A percentile compares a stretch with the other conserved stretches of the same genome.
These are phyloP conservation scores for Pestalotiopsis sp. DNA, from an alignment of 2,329 filamentous ascomycete species.

Conservation along the genomic window DNA sequence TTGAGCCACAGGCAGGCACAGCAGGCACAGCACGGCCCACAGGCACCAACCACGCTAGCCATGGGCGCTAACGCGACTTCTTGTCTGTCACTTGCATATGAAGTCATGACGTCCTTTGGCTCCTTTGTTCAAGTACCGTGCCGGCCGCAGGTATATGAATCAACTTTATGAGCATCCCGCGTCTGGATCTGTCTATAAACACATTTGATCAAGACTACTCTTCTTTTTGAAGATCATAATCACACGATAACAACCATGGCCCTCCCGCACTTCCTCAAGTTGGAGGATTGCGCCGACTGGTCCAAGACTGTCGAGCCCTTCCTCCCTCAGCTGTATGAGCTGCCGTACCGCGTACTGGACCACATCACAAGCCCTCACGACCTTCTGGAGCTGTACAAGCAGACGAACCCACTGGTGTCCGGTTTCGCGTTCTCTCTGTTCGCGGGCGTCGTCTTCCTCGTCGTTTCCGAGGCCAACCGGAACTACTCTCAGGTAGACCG, in stretches of 20 bases:
- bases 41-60: neutral
- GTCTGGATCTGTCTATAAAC: neutral
- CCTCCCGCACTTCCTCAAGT: constrained; percentile 69
- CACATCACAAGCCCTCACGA: constrained; percentile 61
- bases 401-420: constrained; percentile 84
- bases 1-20: neutral
- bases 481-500: constrained; percentile 99
- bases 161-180: neutral
- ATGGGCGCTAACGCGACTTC: neutral
- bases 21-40: neutral
- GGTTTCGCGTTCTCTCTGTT: constrained; percentile 73
- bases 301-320: constrained; percentile 75
- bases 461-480: constrained; percentile 80
- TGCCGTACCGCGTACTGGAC: constrained; percentile 67
- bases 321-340: constrained; percentile 67
- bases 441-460: constrained; percentile 71
- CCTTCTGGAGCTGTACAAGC: constrained; percentile 73
- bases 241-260: constrained; percentile 54
- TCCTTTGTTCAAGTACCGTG: neutral
- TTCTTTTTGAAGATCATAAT: neutral
- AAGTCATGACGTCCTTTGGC: constrained; percentile 9
- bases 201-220: neutral
- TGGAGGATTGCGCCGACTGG: constrained; percentile 78
- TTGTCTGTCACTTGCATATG: neutral
- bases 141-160: neutral